phyloP scores from a whole-genome alignment of 1,284 basidiomycete genomes.

The Cerrena zonata region DNA sequence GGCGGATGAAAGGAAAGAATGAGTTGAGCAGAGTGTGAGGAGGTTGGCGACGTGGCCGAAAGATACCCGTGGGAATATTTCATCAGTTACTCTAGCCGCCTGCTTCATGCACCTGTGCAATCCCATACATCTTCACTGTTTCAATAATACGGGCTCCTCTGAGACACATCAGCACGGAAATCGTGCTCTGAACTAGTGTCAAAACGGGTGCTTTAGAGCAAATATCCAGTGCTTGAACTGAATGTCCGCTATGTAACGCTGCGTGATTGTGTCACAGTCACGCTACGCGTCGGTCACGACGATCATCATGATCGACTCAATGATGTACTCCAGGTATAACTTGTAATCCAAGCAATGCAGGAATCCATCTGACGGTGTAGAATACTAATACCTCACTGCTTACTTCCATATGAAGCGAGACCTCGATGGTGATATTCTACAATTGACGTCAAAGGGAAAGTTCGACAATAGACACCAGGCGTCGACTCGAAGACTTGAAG shows the following conservation, averaged over 20 bases:
- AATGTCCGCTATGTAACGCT: background rate
- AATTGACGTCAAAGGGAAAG: too few relatives aligned
- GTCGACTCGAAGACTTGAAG: too few relatives aligned
- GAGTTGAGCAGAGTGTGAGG: constrained; percentile 8
- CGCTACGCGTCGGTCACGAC: background rate
- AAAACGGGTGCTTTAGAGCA: background rate
- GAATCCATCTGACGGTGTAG: too few relatives aligned
- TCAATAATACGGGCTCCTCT: background rate
- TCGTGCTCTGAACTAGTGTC: background rate
- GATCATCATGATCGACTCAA: too few relatives aligned
- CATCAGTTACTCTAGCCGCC: background rate
- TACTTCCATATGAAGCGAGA: too few relatives aligned
- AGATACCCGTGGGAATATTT: constrained; percentile 24
- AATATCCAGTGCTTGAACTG: background rate
- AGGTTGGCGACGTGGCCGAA: constrained; percentile 27
- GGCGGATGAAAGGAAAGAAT: constrained; percentile 23
- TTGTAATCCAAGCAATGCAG: too few relatives aligned
- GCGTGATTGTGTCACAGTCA: background rate
- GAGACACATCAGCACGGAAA: background rate
- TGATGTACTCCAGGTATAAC: too few relatives aligned
- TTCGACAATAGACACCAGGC: too few relatives aligned
- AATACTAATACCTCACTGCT: too few relatives aligned
- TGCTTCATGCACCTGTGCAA: background rate
- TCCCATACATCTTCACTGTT: background rate
- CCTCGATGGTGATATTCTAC: too few relatives aligned